These are phyloP conservation scores for Phytophthora uliginosa DNA, from an alignment of 352 stramenopile genomes.

Conservation along the genomic window DNA sequence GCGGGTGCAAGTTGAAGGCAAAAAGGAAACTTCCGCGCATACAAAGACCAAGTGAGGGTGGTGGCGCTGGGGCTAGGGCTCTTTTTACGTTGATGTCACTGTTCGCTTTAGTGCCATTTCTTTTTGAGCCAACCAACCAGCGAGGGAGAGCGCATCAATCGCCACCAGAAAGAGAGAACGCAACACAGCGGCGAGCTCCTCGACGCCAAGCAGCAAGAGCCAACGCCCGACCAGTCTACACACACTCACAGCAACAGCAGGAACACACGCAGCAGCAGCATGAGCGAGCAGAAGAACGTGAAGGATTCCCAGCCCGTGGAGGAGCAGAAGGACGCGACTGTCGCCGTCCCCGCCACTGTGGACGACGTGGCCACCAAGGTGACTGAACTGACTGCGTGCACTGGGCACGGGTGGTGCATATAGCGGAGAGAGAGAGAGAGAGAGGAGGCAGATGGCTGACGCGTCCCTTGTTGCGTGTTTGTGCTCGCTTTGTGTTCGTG, in stretches of 20 bases:
- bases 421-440: neutral
- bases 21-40: slow-evolving; percentile 29
- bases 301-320: slow-evolving; percentile 43
- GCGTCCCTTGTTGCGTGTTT: slow-evolving; percentile 11
- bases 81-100: slow-evolving; percentile 1
- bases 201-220: slow-evolving; percentile 11
- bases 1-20: slow-evolving; percentile 18
- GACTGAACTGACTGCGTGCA: neutral
- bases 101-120: slow-evolving; percentile 28
- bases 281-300: slow-evolving; percentile 55
- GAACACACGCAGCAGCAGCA: slow-evolving; percentile 22
- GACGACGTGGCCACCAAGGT: slow-evolving; percentile 75
- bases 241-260: slow-evolving; percentile 12
- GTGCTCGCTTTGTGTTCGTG: slow-evolving; percentile 9
- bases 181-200: slow-evolving; percentile 18
- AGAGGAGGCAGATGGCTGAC: slow-evolving; percentile 15
- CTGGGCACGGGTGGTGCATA: neutral
- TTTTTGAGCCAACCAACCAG: slow-evolving; percentile 46
- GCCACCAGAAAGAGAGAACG: slow-evolving; percentile 27
- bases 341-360: slow-evolving; percentile 51
- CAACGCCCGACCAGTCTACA: slow-evolving; percentile 10
- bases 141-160: slow-evolving; percentile 36
- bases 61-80: neutral
- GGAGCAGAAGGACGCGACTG: slow-evolving; percentile 39
- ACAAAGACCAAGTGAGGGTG: slow-evolving; percentile 18